Percentiles rank a stretch among this genome's conserved stretches.
These are phyloP conservation scores for Moniliophthora roreri DNA, from an alignment of 1,284 basidiomycete genomes.

Conservation along the genomic window DNA sequence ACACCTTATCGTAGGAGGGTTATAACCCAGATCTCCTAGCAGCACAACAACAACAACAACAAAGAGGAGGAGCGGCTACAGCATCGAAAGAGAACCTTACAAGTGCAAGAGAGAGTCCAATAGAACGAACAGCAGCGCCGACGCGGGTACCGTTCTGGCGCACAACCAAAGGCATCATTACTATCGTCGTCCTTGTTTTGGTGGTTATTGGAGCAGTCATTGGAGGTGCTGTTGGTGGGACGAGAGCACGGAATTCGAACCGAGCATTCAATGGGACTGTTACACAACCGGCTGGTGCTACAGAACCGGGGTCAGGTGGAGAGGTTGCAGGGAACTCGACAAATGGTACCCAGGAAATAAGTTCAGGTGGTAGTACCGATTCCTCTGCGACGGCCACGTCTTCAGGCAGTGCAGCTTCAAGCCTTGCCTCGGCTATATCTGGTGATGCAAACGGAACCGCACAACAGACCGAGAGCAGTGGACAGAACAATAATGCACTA, in stretches of 20 bases:
- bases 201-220: constrained; percentile 10
- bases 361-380: too few species aligned
- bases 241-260: neutral
- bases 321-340: too few species aligned
- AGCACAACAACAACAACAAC: neutral
- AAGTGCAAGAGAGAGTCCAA: neutral
- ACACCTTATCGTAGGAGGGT: constrained; percentile 5
- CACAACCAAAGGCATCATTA: constrained; percentile 9
- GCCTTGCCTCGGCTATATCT: too few species aligned
- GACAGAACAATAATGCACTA: too few species aligned
- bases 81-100: constrained; percentile 5
- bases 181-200: constrained; percentile 7
- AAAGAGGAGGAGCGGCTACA: neutral
- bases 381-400: too few species aligned
- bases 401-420: too few species aligned
- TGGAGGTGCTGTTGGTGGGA: constrained; percentile 2
- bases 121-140: neutral
- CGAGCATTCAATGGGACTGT: neutral
- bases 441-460: too few species aligned
- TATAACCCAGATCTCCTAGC: constrained; percentile 10
- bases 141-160: constrained; percentile 7
- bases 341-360: too few species aligned
- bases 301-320: neutral
- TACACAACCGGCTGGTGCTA: neutral
- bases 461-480: too few species aligned